Conservation (phyloP, 352 stramenopile genomes). For the Phytophthora gonapodyides region DNA sequence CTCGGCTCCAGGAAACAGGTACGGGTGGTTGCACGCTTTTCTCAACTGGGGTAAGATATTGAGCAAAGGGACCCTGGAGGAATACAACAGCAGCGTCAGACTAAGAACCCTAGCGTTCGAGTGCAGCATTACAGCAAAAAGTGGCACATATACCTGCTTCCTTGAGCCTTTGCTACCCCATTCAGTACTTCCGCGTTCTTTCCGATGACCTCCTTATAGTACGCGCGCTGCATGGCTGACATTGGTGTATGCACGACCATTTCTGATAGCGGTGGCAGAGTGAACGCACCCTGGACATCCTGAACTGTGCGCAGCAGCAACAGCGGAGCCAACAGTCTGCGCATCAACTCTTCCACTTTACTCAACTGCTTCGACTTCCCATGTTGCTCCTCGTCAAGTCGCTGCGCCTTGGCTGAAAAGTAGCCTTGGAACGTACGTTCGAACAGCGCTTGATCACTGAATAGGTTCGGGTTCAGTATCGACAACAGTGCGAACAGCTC, state of each 20-base stretch:
- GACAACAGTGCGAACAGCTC: slow-evolving; percentile 85
- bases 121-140: neutral
- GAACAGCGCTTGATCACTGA: slow-evolving; percentile 67
- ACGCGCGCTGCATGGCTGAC: slow-evolving; percentile 78
- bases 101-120: neutral
- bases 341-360: slow-evolving; percentile 59
- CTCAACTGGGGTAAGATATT: slow-evolving; percentile 97
- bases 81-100: slow-evolving; percentile 12
- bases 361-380: slow-evolving; percentile 27
- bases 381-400: slow-evolving; percentile 31
- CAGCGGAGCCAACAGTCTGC: slow-evolving; percentile 57
- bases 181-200: slow-evolving; percentile 65
- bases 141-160: slow-evolving; percentile 25
- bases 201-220: slow-evolving; percentile 81
- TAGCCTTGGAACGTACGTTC: slow-evolving; percentile 54
- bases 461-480: slow-evolving; percentile 85
- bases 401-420: slow-evolving; percentile 72
- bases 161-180: slow-evolving; percentile 37
- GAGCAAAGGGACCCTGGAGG: slow-evolving; percentile 82
- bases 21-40: slow-evolving; percentile 88
- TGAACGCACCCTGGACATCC: slow-evolving; percentile 75
- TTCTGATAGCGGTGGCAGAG: slow-evolving; percentile 70
- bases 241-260: slow-evolving; percentile 80
- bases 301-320: slow-evolving; percentile 67
- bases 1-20: slow-evolving; percentile 90